Base-by-base conservation (phyloP, 768 basidiomycete genomes). In the Trametes cinnabarina region DNA sequence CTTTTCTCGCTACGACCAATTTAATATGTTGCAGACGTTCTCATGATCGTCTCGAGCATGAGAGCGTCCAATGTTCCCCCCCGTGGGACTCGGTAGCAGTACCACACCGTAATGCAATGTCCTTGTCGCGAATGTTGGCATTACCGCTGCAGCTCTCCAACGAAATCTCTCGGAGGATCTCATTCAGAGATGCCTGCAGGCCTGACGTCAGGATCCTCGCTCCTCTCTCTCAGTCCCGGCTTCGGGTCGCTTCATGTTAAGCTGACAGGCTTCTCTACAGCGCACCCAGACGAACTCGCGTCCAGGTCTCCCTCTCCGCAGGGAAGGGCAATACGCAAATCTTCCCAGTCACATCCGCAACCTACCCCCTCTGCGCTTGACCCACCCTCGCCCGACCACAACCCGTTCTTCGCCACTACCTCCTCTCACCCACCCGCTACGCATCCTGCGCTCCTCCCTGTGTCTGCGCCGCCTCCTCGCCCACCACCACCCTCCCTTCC, bases 401-500 rank as follows among this genome's bases (percentile, higher is more conserved):
- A 63, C 48, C 61, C 61, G n/a, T 62, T 59, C 53, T 46, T 47
- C 53, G 19, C 54, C 6, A 14, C 47, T 20, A 54, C 42, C 20
- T 8, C 39, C 41, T 30, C 51, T 17, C 41, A 32, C 40, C 28
- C 49, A 9, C 46, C n/a, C 15, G 48, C 52, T 8, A 51, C 52
- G 23, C 54, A 47, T 7, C 23, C 66, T 28, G 47, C 52, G 52
- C 26, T 54, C 12, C 32, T 61, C n/a, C 54, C 46, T 7, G 25
- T 22, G 8, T 55, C 54, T 20, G 54, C 54, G 6, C 54, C 46
- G 32, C 34, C 35, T 5, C 47, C 58, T 8, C 55, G 48, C 17
- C 47, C 51, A 28, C 57, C 50, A 20, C 57, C 60, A 7, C 60
- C 65, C 1, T 64, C 63, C 6, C 51, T 66, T 1, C 68, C 68